phyloP scores from a whole-genome alignment of 305 asterid species.

The Plantago rigida region DNA sequence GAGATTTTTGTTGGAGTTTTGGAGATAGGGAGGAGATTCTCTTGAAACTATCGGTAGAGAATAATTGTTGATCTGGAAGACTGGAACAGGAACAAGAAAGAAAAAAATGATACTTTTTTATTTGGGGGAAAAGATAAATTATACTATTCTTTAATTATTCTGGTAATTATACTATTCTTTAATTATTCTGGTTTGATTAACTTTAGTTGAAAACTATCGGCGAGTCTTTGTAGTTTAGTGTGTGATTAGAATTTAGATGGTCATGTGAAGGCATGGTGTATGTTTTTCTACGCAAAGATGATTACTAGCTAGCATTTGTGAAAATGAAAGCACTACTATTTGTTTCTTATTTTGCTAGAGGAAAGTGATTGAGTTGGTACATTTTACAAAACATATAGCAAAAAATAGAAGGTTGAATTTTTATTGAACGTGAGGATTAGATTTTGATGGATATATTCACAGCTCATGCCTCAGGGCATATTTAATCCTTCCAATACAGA shows the following conservation, averaged over 20 bases:
- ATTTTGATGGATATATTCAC: no score
- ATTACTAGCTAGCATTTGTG: not conserved
- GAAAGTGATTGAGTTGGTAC: no score
- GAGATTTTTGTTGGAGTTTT: not conserved
- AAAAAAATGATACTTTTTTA: not conserved
- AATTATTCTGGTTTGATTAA: not conserved
- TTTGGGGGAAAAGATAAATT: not conserved
- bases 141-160: not conserved
- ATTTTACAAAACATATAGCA: no score
- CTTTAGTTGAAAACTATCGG: not conserved
- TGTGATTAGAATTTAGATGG: not conserved
- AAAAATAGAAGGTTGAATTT: no score
- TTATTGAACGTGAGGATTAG: no score
- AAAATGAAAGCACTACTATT: not conserved
- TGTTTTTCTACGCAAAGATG: not conserved
- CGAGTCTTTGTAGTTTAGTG: not conserved
- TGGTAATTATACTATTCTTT: not conserved
- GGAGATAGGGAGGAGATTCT: constrained; percentile 3
- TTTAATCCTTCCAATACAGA: no score
- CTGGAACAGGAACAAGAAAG: constrained; percentile 1
- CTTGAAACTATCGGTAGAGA: not conserved
- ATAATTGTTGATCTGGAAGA: not conserved
- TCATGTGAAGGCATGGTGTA: constrained; percentile 5
- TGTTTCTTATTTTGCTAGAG: constrained; percentile 2
- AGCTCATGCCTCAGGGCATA: no score